Evolutionary conservation across 768 basidiomycete species (phyloP).

Genomic region (Suillus variegatus): DNA sequence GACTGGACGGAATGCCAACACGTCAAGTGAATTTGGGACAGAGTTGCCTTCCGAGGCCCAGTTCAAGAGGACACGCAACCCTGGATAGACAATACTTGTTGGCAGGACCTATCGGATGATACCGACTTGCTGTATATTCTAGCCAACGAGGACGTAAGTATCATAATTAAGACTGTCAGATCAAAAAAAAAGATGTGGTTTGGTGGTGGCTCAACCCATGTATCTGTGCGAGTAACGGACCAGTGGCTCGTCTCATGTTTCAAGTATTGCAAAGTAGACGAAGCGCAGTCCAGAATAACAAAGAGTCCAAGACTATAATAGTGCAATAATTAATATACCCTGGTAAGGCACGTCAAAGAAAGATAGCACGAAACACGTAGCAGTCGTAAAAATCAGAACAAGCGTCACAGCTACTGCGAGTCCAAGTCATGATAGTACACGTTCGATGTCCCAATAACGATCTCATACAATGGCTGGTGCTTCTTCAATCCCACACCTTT

Average conservation of each 20-base stretch:
- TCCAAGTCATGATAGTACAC: conserved; percentile 17
- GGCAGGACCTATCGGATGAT: neutral
- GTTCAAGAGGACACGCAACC: neutral
- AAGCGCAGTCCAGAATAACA: neutral
- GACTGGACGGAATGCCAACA: too few species aligned
- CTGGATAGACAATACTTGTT: neutral
- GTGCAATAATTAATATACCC: conserved; percentile 10
- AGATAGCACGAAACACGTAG: conserved; percentile 15
- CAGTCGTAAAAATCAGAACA: conserved; percentile 7
- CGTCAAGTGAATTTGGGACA: neutral
- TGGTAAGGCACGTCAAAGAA: conserved; percentile 5
- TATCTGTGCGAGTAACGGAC: neutral
- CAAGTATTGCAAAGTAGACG: neutral
- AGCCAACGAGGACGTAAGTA: conserved; percentile 1
- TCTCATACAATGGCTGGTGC: conserved; percentile 16
- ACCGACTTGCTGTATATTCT: conserved; percentile 6
- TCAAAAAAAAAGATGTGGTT: neutral
- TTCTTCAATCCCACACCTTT: conserved; percentile 2
- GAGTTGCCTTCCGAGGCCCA: conserved; percentile 4
- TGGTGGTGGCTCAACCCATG: neutral
- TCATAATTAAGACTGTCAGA: neutral
- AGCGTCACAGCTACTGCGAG: conserved; percentile 13
- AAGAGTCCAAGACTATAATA: conserved; percentile 9
- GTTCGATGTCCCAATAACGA: conserved; percentile 29
- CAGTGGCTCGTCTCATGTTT: neutral